Conservation (phyloP, 2,329 filamentous ascomycete species). For the Exophiala spinifera region DNA sequence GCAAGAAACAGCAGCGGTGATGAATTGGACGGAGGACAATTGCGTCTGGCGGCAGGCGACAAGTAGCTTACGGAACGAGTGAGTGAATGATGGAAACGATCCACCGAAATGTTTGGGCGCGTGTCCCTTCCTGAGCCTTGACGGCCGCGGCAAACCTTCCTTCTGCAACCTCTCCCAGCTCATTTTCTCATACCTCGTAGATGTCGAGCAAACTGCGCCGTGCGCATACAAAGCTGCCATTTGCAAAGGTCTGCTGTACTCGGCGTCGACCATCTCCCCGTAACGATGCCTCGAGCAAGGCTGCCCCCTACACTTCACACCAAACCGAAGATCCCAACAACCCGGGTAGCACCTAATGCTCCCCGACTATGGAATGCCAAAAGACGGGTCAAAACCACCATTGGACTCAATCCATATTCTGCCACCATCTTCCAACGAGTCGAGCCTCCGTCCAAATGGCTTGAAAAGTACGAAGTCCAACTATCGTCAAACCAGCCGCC, state of each 20-base stretch:
- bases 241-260: no score
- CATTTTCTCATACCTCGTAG: no score
- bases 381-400: slow-evolving; percentile 21
- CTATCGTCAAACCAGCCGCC: neutral
- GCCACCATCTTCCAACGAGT: slow-evolving; percentile 2
- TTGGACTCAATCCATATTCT: slow-evolving; percentile 8
- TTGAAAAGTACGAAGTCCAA: neutral
- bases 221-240: no score
- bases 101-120: slow-evolving; percentile 16
- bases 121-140: neutral
- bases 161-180: neutral
- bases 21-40: neutral
- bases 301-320: slow-evolving; percentile 19
- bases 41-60: slow-evolving; percentile 14
- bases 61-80: slow-evolving; percentile 24
- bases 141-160: neutral
- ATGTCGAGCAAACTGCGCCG: no score
- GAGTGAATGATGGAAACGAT: slow-evolving; percentile 12
- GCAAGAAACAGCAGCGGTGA: slow-evolving; percentile 5
- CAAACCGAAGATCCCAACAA: slow-evolving; percentile 1
- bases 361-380: slow-evolving; percentile 29
- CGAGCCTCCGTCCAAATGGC: slow-evolving; percentile 3
- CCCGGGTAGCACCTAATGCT: slow-evolving; percentile 1
- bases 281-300: slow-evolving; percentile 20
- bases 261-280: neutral